These are phyloP conservation scores for Rhizopogon roseolus DNA, from an alignment of 768 basidiomycete genomes.

Conservation along the genomic window DNA sequence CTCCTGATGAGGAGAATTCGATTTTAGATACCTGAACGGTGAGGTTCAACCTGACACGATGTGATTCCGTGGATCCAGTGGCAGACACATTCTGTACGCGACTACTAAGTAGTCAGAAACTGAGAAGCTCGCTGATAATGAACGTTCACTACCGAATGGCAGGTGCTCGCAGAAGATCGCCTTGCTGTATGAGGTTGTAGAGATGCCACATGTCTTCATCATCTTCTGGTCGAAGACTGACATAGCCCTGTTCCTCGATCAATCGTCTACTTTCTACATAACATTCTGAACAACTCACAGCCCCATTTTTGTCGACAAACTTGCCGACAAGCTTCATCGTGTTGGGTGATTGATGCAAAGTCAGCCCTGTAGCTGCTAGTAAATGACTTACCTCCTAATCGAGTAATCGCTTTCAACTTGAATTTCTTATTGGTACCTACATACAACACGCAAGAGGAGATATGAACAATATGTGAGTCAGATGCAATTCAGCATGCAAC, in stretches of 20 bases:
- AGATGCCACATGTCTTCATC: conserved; percentile 99
- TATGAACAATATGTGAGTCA: not conserved
- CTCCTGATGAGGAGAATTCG: conserved; percentile 72
- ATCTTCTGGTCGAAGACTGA: conserved; percentile 92
- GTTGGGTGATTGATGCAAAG: conserved; percentile 2
- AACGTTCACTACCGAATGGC: conserved; percentile 61
- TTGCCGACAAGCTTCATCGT: conserved; percentile 84
- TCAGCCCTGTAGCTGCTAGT: not conserved
- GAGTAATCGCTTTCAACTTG: not conserved
- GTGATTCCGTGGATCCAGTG: conserved; percentile 93
- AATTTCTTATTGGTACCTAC: no score
- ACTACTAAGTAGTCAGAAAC: conserved; percentile 32
- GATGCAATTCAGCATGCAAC: not conserved
- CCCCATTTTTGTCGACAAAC: conserved; percentile 78
- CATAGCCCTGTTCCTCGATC: conserved; percentile 67
- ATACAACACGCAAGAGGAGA: no score
- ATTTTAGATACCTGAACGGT: conserved; percentile 78
- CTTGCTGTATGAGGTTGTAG: conserved; percentile 92
- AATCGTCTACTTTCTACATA: not conserved
- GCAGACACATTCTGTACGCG: conserved; percentile 86
- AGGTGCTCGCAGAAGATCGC: conserved; percentile 80
- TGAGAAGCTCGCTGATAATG: not conserved
- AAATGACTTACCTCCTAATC: not conserved
- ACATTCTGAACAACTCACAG: conserved; percentile 43
- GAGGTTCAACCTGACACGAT: conserved; percentile 78